These are phyloP conservation scores for Annulohypoxylon bovei DNA, from an alignment of 495 filamentous ascomycete genomes.

Conservation along the genomic window DNA sequence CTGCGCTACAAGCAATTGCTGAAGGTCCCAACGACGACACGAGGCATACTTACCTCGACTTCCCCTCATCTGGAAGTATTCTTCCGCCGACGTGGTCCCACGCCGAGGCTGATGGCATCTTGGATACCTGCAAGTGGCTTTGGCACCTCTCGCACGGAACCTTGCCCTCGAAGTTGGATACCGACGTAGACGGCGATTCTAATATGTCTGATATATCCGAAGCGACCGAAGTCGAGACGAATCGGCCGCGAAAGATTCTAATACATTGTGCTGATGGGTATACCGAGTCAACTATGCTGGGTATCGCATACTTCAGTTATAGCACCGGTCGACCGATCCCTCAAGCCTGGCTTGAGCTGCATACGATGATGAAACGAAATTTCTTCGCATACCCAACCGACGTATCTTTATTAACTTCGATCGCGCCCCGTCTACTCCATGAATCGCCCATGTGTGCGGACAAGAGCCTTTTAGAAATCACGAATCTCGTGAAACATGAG, in stretches of 20 bases:
- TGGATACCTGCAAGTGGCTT: conserved; percentile 90
- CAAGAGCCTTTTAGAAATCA: conserved; percentile 55
- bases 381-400: conserved; percentile 96
- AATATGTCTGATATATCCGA: conserved; percentile 43
- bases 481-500: conserved; percentile 57
- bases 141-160: conserved; percentile 76
- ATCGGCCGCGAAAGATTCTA: conserved; percentile 69
- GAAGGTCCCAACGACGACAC: conserved; percentile 51
- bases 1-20: conserved; percentile 58
- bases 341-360: conserved; percentile 86
- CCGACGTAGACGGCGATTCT: conserved; percentile 54
- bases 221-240: conserved; percentile 44
- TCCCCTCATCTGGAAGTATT: conserved; percentile 92
- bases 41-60: conserved; percentile 71
- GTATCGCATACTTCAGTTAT: conserved; percentile 90
- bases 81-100: conserved; percentile 82
- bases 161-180: conserved; percentile 52
- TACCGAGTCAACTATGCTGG: conserved; percentile 89
- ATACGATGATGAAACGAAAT: conserved; percentile 83
- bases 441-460: conserved; percentile 56
- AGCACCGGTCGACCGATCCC: conserved; percentile 81
- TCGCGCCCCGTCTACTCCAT: conserved; percentile 75
- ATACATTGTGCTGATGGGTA: conserved; percentile 97
- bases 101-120: conserved; percentile 80
- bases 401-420: conserved; percentile 76